A percentile compares a stretch with the other conserved stretches of the same genome.
phyloP scores from a whole-genome alignment of 2,329 filamentous ascomycete species.

The Aureobasidium lini region DNA sequence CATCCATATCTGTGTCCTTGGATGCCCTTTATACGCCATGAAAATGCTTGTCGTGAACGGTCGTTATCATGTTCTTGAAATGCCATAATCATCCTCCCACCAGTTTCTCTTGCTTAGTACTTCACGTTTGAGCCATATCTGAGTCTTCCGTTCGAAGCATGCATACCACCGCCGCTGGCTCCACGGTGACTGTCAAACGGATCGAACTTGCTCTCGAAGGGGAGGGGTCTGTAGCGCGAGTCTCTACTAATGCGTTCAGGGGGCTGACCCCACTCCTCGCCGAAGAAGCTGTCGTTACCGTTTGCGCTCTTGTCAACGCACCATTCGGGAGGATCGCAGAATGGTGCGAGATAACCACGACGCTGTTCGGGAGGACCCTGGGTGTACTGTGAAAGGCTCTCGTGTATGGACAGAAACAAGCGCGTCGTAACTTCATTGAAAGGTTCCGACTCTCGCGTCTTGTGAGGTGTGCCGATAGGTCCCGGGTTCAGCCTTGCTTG shows the following conservation, averaged over 20 bases:
- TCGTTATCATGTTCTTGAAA: neutral
- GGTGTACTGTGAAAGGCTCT: slow-evolving; percentile 36
- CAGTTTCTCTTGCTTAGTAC: neutral
- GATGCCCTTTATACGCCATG: neutral
- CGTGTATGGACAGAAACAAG: slow-evolving; percentile 35
- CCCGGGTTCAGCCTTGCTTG: neutral
- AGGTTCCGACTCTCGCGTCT: neutral
- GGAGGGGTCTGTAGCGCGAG: slow-evolving; percentile 26
- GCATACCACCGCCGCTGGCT: neutral
- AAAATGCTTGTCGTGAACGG: neutral
- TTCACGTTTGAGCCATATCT: neutral
- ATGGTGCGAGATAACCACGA: slow-evolving; percentile 34
- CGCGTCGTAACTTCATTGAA: slow-evolving; percentile 22
- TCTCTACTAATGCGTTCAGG: slow-evolving; percentile 31
- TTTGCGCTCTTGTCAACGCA: slow-evolving; percentile 30
- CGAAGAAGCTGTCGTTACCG: slow-evolving; percentile 36
- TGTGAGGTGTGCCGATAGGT: slow-evolving; percentile 12
- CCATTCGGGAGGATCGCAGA: slow-evolving; percentile 27
- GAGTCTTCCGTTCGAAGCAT: neutral
- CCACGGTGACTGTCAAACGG: slow-evolving; percentile 15
- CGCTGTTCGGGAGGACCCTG: slow-evolving; percentile 27
- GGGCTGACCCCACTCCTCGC: slow-evolving; percentile 30
- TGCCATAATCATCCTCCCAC: neutral
- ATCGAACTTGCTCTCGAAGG: slow-evolving; percentile 18
- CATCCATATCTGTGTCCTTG: too few relatives aligned